phyloP scores from a whole-genome alignment of 2,329 filamentous ascomycete genomes.

The Aotearoamyces nothofagi region DNA sequence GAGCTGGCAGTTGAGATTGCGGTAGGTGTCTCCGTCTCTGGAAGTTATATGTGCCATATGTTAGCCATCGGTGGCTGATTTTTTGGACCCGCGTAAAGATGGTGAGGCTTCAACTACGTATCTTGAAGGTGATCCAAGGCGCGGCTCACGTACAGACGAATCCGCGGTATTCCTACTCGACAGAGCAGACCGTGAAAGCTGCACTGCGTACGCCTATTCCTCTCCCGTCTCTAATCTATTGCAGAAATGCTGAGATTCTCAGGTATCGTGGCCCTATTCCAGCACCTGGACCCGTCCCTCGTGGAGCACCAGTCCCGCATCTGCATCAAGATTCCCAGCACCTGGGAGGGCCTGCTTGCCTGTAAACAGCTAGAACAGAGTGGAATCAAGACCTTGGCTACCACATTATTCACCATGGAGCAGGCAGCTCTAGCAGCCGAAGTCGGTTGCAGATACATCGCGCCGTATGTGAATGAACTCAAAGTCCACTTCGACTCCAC shows the following conservation, averaged over 20 bases:
- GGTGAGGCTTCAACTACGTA: constrained; percentile 35
- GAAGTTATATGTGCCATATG: too few species aligned
- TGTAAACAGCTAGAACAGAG: constrained; percentile 40
- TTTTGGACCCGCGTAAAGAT: too few species aligned
- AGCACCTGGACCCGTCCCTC: constrained; percentile 26
- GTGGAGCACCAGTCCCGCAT: constrained; percentile 31
- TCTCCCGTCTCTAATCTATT: background rate
- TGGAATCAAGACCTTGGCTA: constrained; percentile 41
- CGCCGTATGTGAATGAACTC: constrained; percentile 51
- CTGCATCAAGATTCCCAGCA: constrained; percentile 48
- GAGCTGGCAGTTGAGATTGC: constrained; percentile 41
- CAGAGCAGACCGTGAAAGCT: constrained; percentile 31
- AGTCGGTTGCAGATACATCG: constrained; percentile 43
- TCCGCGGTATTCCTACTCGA: constrained; percentile 36
- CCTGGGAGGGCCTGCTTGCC: constrained; percentile 47
- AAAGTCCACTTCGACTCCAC: constrained; percentile 41
- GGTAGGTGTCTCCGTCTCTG: constrained; percentile 22
- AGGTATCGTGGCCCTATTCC: constrained; percentile 36
- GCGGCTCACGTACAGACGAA: constrained; percentile 45
- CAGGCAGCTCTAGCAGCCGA: constrained; percentile 43
- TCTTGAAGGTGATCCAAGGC: constrained; percentile 32
- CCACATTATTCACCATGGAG: constrained; percentile 45
- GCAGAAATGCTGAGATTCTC: too few species aligned
- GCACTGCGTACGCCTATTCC: constrained; percentile 30
- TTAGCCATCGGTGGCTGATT: too few species aligned